Conservation (phyloP, 2,329 filamentous ascomycete genomes). For the Fusarium sp. region DNA sequence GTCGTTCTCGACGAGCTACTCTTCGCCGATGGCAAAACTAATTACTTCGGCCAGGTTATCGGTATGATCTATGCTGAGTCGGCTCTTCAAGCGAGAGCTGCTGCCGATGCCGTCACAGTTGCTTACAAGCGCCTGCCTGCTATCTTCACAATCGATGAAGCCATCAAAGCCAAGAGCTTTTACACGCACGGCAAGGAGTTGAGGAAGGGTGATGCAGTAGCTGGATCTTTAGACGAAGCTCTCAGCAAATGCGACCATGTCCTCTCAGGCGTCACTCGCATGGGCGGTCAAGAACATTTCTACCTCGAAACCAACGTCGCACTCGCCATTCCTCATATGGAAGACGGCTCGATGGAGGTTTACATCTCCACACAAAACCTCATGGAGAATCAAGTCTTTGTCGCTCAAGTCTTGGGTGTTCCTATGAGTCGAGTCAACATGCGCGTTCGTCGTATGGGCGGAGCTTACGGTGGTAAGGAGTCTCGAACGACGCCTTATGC, state of each 20-base stretch:
- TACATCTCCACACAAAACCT: conserved; percentile 5
- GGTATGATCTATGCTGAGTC: conserved; percentile 15
- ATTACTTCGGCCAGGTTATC: conserved; percentile 3
- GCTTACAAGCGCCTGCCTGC: not conserved
- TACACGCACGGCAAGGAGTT: not conserved
- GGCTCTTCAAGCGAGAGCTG: conserved; percentile 8
- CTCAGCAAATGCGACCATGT: conserved; percentile 7
- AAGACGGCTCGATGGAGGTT: conserved; percentile 8
- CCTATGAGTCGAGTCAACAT: conserved; percentile 10
- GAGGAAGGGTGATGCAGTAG: not conserved
- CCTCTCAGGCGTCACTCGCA: not conserved
- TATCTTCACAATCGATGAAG: conserved; percentile 7
- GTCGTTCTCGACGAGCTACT: not conserved
- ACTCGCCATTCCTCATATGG: not conserved
- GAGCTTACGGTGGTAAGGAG: conserved; percentile 6
- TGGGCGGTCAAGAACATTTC: conserved; percentile 16
- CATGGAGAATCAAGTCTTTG: conserved; percentile 19
- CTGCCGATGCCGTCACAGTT: not conserved
- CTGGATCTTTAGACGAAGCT: not conserved
- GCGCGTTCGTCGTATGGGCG: conserved; percentile 3
- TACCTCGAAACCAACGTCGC: conserved; percentile 10
- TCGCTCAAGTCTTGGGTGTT: not conserved
- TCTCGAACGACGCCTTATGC: not conserved
- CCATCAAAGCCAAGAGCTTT: conserved; percentile 12
- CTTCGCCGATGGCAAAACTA: conserved; percentile 1